Conservation (phyloP, 2,329 filamentous ascomycete genomes). For the Venturia nashicola region DNA sequence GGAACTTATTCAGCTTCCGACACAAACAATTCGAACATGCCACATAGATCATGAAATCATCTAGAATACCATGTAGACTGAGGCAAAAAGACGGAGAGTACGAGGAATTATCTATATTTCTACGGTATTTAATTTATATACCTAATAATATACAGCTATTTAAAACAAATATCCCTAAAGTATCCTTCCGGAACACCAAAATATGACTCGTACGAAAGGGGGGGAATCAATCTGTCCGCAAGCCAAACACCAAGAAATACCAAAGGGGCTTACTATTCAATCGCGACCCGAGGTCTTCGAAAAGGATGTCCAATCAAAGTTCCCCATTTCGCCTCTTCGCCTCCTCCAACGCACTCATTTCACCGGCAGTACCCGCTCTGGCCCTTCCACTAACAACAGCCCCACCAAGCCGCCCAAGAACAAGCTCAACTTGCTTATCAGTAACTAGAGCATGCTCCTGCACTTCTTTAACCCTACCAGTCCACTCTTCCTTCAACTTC, state of each 20-base stretch:
- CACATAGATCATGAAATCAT: no score
- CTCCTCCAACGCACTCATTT: conserved; percentile 34
- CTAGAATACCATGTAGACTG: no score
- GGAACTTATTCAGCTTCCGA: no score
- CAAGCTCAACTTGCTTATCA: neutral
- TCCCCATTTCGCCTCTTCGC: conserved; percentile 41
- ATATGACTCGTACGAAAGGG: neutral
- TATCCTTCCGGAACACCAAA: neutral
- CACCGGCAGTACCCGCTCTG: conserved; percentile 34
- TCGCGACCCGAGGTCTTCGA: no score
- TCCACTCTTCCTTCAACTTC: conserved; percentile 30
- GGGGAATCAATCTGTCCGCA: neutral
- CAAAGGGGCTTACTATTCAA: neutral
- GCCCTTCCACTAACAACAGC: conserved; percentile 25
- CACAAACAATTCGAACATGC: no score
- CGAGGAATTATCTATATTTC: no score
- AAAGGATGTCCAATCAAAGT: neutral
- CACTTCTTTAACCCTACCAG: conserved; percentile 26
- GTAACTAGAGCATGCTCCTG: conserved; percentile 28
- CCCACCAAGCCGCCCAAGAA: conserved; percentile 17
- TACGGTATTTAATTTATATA: no score
- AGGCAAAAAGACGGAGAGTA: no score
- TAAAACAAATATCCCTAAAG: neutral
- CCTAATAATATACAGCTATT: no score
- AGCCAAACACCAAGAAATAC: neutral